A percentile compares a stretch with the other conserved stretches of the same genome.
These are phyloP conservation scores for Cordia subcordata DNA, from an alignment of 257 asterid species.

Conservation along the genomic window DNA sequence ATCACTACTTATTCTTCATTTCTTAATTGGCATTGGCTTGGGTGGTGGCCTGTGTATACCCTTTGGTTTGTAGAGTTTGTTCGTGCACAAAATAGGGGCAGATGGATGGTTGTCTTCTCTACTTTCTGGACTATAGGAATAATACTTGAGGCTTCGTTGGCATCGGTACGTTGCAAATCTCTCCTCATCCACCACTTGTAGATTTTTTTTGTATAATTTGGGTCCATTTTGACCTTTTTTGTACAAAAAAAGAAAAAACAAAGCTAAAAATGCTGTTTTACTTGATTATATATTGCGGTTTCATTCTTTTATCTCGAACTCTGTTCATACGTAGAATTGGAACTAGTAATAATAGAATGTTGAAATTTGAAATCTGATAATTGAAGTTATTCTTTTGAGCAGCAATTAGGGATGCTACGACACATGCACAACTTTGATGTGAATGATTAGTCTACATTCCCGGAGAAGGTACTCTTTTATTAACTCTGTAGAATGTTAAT, in stretches of 20 bases:
- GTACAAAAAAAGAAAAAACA: too few relatives aligned
- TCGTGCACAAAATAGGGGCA: constrained; percentile 58
- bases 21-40: constrained; percentile 67
- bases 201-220: neutral
- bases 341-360: too few relatives aligned
- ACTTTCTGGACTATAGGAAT: constrained; percentile 74
- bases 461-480: constrained; percentile 52
- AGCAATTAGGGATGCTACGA: constrained; percentile 87
- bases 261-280: too few relatives aligned
- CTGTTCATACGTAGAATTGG: too few relatives aligned
- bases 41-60: constrained; percentile 80
- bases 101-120: constrained; percentile 70
- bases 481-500: neutral
- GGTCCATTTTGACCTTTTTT: neutral
- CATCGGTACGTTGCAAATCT: constrained; percentile 49
- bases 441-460: constrained; percentile 76
- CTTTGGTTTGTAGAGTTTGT: constrained; percentile 87
- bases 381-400: constrained; percentile 18
- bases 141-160: constrained; percentile 69
- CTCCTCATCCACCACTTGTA: neutral
- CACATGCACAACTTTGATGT: constrained; percentile 65
- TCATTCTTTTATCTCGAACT: too few relatives aligned
- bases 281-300: too few relatives aligned
- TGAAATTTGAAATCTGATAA: neutral
- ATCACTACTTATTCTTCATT: constrained; percentile 44